Conservation (phyloP, 495 filamentous ascomycete genomes). For the Xylaria longipes region DNA sequence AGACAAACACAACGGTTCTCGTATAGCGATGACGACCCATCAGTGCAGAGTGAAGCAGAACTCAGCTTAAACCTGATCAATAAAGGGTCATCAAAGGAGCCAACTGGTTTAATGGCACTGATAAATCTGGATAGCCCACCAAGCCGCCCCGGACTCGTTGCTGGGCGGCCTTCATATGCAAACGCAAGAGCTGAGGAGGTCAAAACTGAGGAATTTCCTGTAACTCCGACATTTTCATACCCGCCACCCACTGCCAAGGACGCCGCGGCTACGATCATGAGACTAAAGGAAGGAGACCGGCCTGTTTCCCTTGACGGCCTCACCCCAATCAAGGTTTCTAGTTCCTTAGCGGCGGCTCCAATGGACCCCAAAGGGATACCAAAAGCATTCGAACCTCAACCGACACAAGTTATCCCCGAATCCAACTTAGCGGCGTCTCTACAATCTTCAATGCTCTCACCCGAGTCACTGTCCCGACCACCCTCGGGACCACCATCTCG, state of each 20-base stretch:
- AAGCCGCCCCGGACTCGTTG: conserved; percentile 36
- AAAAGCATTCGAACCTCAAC: conserved; percentile 13
- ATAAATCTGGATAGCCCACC: conserved; percentile 10
- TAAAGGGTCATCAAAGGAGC: conserved; percentile 30
- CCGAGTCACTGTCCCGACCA: conserved; percentile 15
- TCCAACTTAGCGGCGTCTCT: conserved; percentile 16
- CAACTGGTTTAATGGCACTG: conserved; percentile 18
- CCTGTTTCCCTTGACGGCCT: conserved; percentile 37
- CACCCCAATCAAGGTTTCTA: conserved; percentile 34
- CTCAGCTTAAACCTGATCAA: conserved; percentile 49
- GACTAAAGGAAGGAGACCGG: conserved; percentile 42
- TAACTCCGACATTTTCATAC: conserved; percentile 44
- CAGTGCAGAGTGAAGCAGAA: conserved; percentile 48
- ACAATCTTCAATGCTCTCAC: conserved; percentile 18
- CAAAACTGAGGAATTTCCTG: conserved; percentile 33
- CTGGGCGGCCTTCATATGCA: conserved; percentile 45
- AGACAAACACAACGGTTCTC: conserved; percentile 29
- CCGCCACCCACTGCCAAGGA: conserved; percentile 40
- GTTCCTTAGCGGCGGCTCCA: conserved; percentile 30
- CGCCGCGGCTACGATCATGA: conserved; percentile 39
- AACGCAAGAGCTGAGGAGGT: conserved; percentile 38
- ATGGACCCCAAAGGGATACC: conserved; percentile 26
- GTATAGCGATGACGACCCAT: conserved; percentile 37
- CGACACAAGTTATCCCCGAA: not conserved
- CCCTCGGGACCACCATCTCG: conserved; percentile 25